A percentile compares a stretch with the other conserved stretches of the same genome.
Conservation (phyloP, 2,329 filamentous ascomycete species). For the Didymella keratinophila region DNA sequence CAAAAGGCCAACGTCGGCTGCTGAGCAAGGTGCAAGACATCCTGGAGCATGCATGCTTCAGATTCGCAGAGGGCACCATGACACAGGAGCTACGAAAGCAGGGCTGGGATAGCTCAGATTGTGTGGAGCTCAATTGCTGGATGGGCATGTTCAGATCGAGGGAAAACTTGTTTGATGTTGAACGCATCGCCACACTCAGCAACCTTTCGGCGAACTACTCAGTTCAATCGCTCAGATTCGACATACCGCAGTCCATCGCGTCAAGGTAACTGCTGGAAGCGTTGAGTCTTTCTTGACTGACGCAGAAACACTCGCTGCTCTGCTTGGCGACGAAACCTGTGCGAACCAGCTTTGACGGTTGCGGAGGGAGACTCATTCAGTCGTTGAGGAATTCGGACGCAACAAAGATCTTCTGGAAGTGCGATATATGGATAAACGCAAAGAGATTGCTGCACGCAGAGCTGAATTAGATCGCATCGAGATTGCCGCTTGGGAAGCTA, state of each 20-base stretch:
- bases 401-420: conserved; percentile 7
- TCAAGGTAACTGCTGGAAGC: neutral
- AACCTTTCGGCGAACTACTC: neutral
- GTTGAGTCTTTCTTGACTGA: neutral
- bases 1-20: neutral
- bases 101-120: neutral
- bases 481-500: neutral
- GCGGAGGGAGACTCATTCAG: conserved; percentile 4
- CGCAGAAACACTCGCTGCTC: conserved; percentile 5
- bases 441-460: conserved; percentile 2
- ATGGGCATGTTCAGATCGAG: neutral
- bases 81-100: neutral
- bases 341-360: neutral
- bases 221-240: conserved; percentile 3
- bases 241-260: conserved; percentile 4
- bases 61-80: neutral
- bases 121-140: conserved; percentile 6
- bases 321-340: neutral
- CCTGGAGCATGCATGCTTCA: neutral
- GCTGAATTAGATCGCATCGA: conserved; percentile 6
- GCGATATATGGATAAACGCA: conserved; percentile 1
- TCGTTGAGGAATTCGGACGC: conserved; percentile 5
- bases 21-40: conserved; percentile 1
- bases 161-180: neutral
- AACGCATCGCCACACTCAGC: neutral